Base-by-base conservation (phyloP, 768 basidiomycete genomes). In the Calvatia gigantea region DNA sequence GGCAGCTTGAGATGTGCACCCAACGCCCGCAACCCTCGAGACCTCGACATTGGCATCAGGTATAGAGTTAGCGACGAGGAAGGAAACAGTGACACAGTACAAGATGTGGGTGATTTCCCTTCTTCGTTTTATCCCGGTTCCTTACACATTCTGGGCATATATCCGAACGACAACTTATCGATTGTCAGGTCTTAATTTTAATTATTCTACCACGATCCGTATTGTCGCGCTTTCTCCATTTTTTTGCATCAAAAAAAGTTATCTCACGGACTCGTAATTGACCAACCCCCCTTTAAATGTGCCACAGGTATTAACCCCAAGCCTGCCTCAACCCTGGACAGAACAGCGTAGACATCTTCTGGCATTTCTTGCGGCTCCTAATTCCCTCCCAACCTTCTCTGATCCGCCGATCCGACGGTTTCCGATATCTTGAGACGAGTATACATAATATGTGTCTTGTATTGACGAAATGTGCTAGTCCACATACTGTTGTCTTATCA, bases 1-100 rank as follows among this genome's bases (percentile, higher is more conserved):
- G 97, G 97, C 41, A 71, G 59, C 37, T 69, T 99, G 38, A 69
- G 79, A 15, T 96, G 94, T 67, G 83, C 87, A 3, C 97, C 97
- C 19, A 99, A 99, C 71, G 78, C 80, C 43, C 84, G 89, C 62
- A 99, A 99, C 75, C 91, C 91, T 69, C 88, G 97, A 43, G 97
- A 99, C 67, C 79, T 99, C 42, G 97, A 98, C 69, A 98, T 99
- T 69, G 70, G 70, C 21, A 81, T 98, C 63, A 73, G 81, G 52
- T 97, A 94, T 75, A 75, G 83, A 64, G 66, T 79, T 19, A 60
- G 64, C 12, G 61, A 65, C 17, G 66, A 72, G 67, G 29, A 72
- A 77, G 52, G 67, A 63, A 21, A 58, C 62, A 17, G 54, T 35
- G 29, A 75, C 91, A 61, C 75, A 86, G 4, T 94, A 91, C 70